Conservation (phyloP, 768 basidiomycete species). For the Ramaria sp. region DNA sequence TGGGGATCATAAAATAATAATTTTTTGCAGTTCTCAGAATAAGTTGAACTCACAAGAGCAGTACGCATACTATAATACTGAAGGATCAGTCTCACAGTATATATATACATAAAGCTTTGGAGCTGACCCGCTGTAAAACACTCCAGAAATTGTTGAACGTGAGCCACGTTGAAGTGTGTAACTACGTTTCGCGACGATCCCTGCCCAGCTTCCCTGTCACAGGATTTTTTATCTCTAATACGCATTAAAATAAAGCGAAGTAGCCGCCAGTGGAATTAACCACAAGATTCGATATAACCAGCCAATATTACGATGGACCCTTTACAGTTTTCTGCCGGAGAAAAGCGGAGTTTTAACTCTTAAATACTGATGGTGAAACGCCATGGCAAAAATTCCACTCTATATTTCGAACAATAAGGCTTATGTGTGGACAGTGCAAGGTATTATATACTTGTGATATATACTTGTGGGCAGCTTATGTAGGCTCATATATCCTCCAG, state of each 20-base stretch:
- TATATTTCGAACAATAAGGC: constrained; percentile 70
- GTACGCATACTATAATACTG: constrained; percentile 58
- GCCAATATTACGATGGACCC: constrained; percentile 62
- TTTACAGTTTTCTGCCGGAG: no score
- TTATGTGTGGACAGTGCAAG: constrained; percentile 84
- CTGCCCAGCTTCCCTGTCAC: constrained; percentile 65
- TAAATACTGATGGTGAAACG: not conserved
- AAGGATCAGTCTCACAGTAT: not conserved
- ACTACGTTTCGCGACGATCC: constrained; percentile 61
- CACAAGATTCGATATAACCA: constrained; percentile 72
- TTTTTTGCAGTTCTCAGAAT: no score
- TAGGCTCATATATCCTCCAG: constrained; percentile 27
- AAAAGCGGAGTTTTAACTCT: no score
- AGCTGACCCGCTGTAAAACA: constrained; percentile 32
- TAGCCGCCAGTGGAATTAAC: constrained; percentile 66
- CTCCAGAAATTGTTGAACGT: constrained; percentile 35
- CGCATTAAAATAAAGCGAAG: constrained; percentile 77
- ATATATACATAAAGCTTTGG: not conserved
- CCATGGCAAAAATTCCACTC: constrained; percentile 34
- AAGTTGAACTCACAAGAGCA: constrained; percentile 69
- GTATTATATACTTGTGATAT: constrained; percentile 24
- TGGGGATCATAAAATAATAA: no score
- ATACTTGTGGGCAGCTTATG: no score
- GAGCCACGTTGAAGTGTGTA: constrained; percentile 63
- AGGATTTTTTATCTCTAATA: constrained; percentile 22